Base-by-base conservation (phyloP, 2,329 filamentous ascomycete species). In the Alternaria novae-zelandiae region DNA sequence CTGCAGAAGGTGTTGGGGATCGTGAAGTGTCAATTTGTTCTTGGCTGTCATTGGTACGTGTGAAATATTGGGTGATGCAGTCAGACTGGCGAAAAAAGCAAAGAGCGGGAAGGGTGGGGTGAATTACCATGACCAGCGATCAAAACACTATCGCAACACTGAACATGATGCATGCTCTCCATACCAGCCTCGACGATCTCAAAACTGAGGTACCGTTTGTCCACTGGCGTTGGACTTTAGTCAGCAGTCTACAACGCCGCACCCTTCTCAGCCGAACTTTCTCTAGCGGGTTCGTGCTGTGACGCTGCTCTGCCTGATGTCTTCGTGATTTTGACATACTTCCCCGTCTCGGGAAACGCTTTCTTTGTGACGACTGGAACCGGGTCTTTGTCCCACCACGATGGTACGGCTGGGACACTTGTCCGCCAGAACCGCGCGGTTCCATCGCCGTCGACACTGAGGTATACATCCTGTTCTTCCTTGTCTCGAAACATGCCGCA, bases 391-490 rank as follows among this genome's bases (percentile, higher is more conserved):
- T 71, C 68, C 67, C 66, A 66, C 68, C 67, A 72, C 15, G 66
- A 70, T 5, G 51, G 58, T 11, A 20, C 23, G 7, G 44, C 47
- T 36, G 63, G 26, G 21, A 63, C 45, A n/a, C 62, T 63, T 36
- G 43, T 60, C 6, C 59, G 59, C 70, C 70, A 77, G 45, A 70
- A 77, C 44, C 72, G 65, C 7, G 70, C 67, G 13, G 68, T 71
- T 2, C 60, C 63, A 63, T 77, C 74, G 11, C 72, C 70, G 62
- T 75, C 66, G 9, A 73, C 59, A 32, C 61, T 73, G 5, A 75
- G n/a, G 55, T 75, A 76, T 4, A 60, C 57, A 20, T 69, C 61
- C 2, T 61, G 32, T 8, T 54, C 61, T 5, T 63, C 56, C n/a
- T 58, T 57, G 9, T 64, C 44, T 21, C 51, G 41, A 6, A 69